These are phyloP conservation scores for Xylariaceae sp. DNA, from an alignment of 2,329 filamentous ascomycete species.

Conservation along the genomic window DNA sequence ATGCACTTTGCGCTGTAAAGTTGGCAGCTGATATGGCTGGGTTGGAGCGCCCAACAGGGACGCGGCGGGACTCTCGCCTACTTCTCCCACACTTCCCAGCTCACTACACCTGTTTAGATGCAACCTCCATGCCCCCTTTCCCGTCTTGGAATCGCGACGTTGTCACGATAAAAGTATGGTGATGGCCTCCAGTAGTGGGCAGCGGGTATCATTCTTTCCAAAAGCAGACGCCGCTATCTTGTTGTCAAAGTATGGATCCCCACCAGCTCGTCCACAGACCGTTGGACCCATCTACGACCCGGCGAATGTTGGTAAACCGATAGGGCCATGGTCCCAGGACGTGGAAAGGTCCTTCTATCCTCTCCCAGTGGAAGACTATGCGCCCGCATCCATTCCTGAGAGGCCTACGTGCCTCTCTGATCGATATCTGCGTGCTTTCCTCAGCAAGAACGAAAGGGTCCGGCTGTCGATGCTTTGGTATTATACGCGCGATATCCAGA, in stretches of 20 bases:
- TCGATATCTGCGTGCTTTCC: background rate
- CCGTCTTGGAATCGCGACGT: too few relatives aligned
- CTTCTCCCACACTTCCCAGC: too few relatives aligned
- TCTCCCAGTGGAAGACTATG: background rate
- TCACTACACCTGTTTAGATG: too few relatives aligned
- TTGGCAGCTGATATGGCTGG: too few relatives aligned
- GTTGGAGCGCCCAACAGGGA: too few relatives aligned
- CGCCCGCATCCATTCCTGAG: background rate
- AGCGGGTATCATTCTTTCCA: background rate
- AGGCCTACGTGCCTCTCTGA: background rate
- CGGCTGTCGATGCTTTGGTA: conserved; percentile 3
- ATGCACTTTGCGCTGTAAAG: too few relatives aligned
- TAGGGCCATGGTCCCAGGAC: background rate
- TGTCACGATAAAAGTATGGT: too few relatives aligned
- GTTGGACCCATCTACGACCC: background rate
- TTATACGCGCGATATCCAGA: background rate
- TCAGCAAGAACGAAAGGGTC: background rate
- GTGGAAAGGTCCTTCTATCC: background rate
- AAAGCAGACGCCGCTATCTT: background rate
- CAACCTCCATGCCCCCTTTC: too few relatives aligned
- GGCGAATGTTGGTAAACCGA: background rate
- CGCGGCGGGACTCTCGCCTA: too few relatives aligned
- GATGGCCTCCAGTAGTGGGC: too few relatives aligned
- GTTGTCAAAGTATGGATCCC: background rate
- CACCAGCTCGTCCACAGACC: background rate